These are phyloP conservation scores for Tuber brumale DNA, from an alignment of 495 filamentous ascomycete species.

Conservation along the genomic window DNA sequence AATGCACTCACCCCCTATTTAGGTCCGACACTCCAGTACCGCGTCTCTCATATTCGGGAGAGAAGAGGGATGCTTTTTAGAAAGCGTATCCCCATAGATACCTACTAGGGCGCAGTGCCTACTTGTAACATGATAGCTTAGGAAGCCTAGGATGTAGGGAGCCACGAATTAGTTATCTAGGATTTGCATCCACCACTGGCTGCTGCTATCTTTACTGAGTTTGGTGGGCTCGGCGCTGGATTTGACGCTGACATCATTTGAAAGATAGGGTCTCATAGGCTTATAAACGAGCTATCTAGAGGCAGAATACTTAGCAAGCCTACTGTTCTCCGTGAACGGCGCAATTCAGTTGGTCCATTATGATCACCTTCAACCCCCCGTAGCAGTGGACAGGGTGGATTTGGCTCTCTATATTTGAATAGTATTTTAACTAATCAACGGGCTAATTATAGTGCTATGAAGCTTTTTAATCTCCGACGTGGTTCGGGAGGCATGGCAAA, in stretches of 20 bases:
- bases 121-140: not conserved
- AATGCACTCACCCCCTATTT: not conserved
- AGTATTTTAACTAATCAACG: not conserved
- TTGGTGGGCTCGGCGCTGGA: not conserved
- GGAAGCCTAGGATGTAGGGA: not conserved
- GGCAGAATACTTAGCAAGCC: not conserved
- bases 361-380: not conserved
- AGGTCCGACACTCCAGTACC: not conserved
- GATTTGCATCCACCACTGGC: not conserved
- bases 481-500: not conserved
- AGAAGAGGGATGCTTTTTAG: not conserved
- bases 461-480: not conserved
- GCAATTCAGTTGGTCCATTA: not conserved
- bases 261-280: not conserved
- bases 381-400: not conserved
- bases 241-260: not conserved
- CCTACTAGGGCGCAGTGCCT: not conserved
- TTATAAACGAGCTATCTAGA: not conserved
- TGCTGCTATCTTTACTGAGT: not conserved
- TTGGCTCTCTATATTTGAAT: not conserved
- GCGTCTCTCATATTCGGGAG: not conserved
- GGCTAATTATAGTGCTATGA: not conserved
- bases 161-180: not conserved
- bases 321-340: not conserved
- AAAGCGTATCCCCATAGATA: not conserved